Conservation (phyloP, 805 yeast species). For the Cyberlindnera suaveolens region DNA sequence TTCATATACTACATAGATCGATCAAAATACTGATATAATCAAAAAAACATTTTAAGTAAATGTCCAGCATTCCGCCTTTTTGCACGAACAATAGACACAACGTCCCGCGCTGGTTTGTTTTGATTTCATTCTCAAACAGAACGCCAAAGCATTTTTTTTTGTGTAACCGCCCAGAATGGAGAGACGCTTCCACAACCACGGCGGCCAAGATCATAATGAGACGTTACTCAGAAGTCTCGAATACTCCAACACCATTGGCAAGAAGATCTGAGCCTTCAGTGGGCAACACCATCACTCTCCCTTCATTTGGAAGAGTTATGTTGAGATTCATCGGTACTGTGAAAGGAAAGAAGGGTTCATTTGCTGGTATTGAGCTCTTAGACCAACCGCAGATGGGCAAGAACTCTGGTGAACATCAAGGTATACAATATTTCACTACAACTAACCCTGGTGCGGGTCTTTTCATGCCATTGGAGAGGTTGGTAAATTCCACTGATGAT, state of each 20-base stretch:
- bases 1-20: no score
- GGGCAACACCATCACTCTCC: constrained; percentile 34
- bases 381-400: constrained; percentile 63
- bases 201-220: constrained; percentile 9
- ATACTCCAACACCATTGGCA: constrained; percentile 20
- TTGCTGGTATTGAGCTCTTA: constrained; percentile 83
- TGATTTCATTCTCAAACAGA: no score
- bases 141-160: no score
- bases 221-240: constrained; percentile 20
- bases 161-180: no score
- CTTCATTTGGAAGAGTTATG: constrained; percentile 66
- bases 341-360: constrained; percentile 63
- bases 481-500: constrained; percentile 5
- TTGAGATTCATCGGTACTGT: constrained; percentile 70
- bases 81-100: no score
- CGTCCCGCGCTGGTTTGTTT: no score
- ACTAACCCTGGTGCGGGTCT: constrained; percentile 62
- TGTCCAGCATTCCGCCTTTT: no score
- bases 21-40: no score
- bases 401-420: constrained; percentile 79
- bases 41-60: no score
- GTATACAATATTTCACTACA: constrained; percentile 63
- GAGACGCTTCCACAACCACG: not conserved
- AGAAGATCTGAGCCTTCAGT: constrained; percentile 10
- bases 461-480: constrained; percentile 55